A percentile compares a stretch with the other conserved stretches of the same genome.
phyloP scores from a whole-genome alignment of 371 early-diverging fungal species.

The Zychaea mexicana region DNA sequence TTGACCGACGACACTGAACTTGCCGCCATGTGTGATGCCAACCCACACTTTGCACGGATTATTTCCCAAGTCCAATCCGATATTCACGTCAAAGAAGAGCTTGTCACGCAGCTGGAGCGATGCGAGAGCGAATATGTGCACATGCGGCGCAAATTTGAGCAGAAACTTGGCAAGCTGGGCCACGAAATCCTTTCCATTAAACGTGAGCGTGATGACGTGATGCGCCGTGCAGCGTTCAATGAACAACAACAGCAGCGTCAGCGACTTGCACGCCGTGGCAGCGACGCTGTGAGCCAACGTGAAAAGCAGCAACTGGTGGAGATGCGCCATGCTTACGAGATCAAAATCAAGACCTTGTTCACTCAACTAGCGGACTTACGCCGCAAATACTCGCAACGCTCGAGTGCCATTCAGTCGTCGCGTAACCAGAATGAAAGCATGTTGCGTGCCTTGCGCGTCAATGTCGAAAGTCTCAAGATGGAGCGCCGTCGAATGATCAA shows the following conservation, averaged over 20 bases:
- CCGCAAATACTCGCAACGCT: slow-evolving; percentile 58
- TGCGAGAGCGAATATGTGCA: slow-evolving; percentile 54
- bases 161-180: slow-evolving; percentile 49
- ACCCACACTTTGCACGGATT: slow-evolving; percentile 43
- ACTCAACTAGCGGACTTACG: slow-evolving; percentile 62
- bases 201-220: slow-evolving; percentile 61
- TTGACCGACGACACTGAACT: slow-evolving; percentile 7
- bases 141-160: slow-evolving; percentile 70
- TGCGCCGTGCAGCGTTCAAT: slow-evolving; percentile 38
- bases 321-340: slow-evolving; percentile 59
- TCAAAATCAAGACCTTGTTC: slow-evolving; percentile 53
- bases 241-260: slow-evolving; percentile 20
- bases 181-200: slow-evolving; percentile 59
- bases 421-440: slow-evolving; percentile 57
- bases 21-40: slow-evolving; percentile 11
- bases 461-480: slow-evolving; percentile 63
- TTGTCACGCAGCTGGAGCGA: slow-evolving; percentile 55
- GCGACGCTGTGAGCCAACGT: background rate
- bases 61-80: slow-evolving; percentile 67
- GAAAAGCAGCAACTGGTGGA: slow-evolving; percentile 31
- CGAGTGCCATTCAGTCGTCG: slow-evolving; percentile 53
- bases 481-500: slow-evolving; percentile 82
- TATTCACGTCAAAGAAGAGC: slow-evolving; percentile 65
- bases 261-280: slow-evolving; percentile 23
- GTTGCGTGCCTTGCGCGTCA: slow-evolving; percentile 50